Evolutionary conservation across 2,329 filamentous ascomycete genomes (phyloP).

Genomic region (Colletotrichum trifolii): DNA sequence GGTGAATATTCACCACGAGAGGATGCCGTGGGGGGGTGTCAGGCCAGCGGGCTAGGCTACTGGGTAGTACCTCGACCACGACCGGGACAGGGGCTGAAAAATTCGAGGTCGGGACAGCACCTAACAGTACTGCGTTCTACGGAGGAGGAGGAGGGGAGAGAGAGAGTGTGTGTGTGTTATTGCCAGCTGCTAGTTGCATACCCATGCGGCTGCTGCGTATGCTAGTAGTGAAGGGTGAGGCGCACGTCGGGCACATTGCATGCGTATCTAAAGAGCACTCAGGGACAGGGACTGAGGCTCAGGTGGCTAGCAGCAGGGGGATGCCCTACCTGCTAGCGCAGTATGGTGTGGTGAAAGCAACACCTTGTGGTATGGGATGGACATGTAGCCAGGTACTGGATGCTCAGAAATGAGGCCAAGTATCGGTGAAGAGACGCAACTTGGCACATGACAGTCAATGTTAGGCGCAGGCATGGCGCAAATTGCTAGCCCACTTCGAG

Average conservation of each 20-base stretch:
- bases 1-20: background rate
- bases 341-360: too few relatives aligned
- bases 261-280: too few relatives aligned
- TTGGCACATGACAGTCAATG: constrained; percentile 36
- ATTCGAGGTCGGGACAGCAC: too few relatives aligned
- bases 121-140: too few relatives aligned
- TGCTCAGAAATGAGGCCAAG: constrained; percentile 21
- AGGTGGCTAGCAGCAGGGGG: constrained; percentile 3
- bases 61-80: background rate
- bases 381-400: constrained; percentile 18
- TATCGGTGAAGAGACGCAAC: constrained; percentile 37
- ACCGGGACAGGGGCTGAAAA: too few relatives aligned
- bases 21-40: background rate
- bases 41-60: background rate
- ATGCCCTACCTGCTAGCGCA: too few relatives aligned
- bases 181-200: too few relatives aligned
- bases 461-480: constrained; percentile 36
- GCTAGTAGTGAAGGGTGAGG: too few relatives aligned
- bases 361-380: background rate
- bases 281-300: constrained; percentile 3
- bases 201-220: too few relatives aligned
- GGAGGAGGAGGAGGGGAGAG: background rate
- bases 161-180: background rate
- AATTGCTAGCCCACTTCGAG: constrained; percentile 36
- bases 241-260: too few relatives aligned